Evolutionary conservation across 805 yeast species (phyloP), one percentile per base, ranked within the genome.

Genomic region (Kockiozyma suomiensis): DNA sequence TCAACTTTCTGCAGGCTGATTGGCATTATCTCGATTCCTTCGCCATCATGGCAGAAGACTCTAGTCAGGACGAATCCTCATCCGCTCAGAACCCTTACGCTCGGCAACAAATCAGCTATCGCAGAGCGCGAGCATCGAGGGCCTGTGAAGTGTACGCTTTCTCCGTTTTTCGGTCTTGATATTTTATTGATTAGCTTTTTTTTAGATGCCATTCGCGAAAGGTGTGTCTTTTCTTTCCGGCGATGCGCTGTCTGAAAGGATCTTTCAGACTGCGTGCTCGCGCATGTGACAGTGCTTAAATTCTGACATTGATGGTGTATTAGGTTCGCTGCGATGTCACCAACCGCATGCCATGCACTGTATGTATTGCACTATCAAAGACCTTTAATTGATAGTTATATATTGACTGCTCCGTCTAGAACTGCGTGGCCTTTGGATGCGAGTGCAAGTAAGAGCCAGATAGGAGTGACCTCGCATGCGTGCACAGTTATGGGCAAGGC

Each of bases 121-220:
- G 69, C 12, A 60, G 69, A 12, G 69, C 87, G 50, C 75, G 92
- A 53, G 87, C 90, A 0, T 76, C 87, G 7, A 74, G 89, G 49
- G 93, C 92, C 1, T 87, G 94, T 70, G 80, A 82, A 42, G 87
- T 87, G n/a, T 88, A 94, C 4, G 66, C 41, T 32, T 25, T 28
- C 25, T n/a, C 17, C 17, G n/a, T 33, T 10, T 3, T 1, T 19
- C 4, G 26, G 28, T 50, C 45, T 26, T 28, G 32, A 15, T 17
- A 19, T 54, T 10, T 8, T 26, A 6, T 40, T 19, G 40, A 33
- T 52, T 48, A 23, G 4, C 12, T 40, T 41, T 17, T 30, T 26
- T 38, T 19, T 41, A 66, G 68, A 17, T 66, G 69, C 51, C 69
- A 66, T 47, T 62, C 69, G 33, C 51, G 69, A 28, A 66, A 66